Conservation (phyloP, 2,329 filamentous ascomycete species). For the Sporothrix sp. region DNA sequence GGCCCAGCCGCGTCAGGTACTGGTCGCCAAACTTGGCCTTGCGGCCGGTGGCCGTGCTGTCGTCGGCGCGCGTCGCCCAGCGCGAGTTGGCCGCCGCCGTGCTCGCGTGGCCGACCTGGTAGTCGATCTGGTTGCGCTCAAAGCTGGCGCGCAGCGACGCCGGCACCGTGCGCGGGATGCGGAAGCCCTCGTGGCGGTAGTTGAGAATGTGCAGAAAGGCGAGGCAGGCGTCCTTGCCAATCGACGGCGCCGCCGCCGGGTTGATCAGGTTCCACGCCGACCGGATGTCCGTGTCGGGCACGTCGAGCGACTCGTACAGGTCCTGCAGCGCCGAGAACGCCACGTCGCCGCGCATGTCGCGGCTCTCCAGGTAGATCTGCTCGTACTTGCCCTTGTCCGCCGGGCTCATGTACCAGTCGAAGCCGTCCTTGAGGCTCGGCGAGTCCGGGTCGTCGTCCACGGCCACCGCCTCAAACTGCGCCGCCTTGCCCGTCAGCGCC, state of each 20-base stretch:
- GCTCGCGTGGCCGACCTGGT: constrained; percentile 72
- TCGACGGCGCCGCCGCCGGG: constrained; percentile 68
- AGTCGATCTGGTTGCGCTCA: constrained; percentile 93
- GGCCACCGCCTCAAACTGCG: constrained; percentile 76
- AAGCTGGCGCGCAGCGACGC: constrained; percentile 86
- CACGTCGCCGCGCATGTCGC: constrained; percentile 76
- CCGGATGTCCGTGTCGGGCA: constrained; percentile 68
- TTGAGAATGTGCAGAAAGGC: constrained; percentile 96
- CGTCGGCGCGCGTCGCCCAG: constrained; percentile 71
- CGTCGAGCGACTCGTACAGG: constrained; percentile 72
- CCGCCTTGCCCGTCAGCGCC: constrained; percentile 67
- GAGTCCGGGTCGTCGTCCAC: constrained; percentile 63
- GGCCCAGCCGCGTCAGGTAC: constrained; percentile 83
- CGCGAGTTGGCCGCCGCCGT: constrained; percentile 49
- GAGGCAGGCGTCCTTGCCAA: constrained; percentile 90
- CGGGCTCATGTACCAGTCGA: constrained; percentile 99
- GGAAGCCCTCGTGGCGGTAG: constrained; percentile 87
- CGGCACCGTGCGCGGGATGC: constrained; percentile 84
- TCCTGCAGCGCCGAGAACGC: constrained; percentile 68
- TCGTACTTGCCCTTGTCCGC: constrained; percentile 88
- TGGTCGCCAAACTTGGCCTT: constrained; percentile 98
- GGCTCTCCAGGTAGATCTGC: constrained; percentile 89
- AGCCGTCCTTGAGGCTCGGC: constrained; percentile 82
- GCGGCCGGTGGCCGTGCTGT: constrained; percentile 71
- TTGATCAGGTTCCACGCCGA: constrained; percentile 98